Conservation (phyloP, 805 yeast species). For the Monosporozyma siamensis region DNA sequence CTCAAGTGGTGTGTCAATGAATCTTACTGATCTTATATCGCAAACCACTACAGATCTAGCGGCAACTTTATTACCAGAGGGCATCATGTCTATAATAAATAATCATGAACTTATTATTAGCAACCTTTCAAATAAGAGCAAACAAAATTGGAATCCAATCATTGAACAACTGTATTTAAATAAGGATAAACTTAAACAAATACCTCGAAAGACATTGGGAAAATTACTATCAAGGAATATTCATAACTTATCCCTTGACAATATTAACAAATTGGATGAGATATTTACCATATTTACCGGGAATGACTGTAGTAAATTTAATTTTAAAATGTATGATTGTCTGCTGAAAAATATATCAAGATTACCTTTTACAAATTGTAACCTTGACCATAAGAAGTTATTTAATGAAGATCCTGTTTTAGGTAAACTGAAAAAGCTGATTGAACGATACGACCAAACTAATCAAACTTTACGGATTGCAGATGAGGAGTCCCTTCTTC, state of each 20-base stretch:
- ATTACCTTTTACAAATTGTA: conserved; percentile 4
- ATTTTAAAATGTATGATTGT: conserved; percentile 17
- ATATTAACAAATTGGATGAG: conserved; percentile 18
- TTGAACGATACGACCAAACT: conserved; percentile 1
- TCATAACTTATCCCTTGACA: conserved; percentile 16
- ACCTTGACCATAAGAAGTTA: background rate
- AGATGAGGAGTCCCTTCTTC: background rate
- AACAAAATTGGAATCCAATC: conserved; percentile 24
- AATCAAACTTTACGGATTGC: background rate
- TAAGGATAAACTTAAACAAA: conserved; percentile 10
- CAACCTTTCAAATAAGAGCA: conserved; percentile 15
- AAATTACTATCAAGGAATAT: conserved; percentile 9
- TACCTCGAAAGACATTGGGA: conserved; percentile 6
- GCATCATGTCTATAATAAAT: conserved; percentile 14
- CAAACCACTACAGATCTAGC: conserved; percentile 5
- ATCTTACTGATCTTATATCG: conserved; percentile 7
- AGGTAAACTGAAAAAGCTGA: conserved; percentile 12
- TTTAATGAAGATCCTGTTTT: conserved; percentile 8
- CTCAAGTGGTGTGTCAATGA: background rate
- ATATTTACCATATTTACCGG: conserved; percentile 17
- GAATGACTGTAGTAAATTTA: conserved; percentile 9
- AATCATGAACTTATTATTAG: conserved; percentile 18
- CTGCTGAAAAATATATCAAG: conserved; percentile 18
- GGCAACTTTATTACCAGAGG: conserved; percentile 14
- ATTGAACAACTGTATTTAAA: conserved; percentile 13